Conservation (phyloP, 1,284 basidiomycete genomes). For the Athelia psychrophila region DNA sequence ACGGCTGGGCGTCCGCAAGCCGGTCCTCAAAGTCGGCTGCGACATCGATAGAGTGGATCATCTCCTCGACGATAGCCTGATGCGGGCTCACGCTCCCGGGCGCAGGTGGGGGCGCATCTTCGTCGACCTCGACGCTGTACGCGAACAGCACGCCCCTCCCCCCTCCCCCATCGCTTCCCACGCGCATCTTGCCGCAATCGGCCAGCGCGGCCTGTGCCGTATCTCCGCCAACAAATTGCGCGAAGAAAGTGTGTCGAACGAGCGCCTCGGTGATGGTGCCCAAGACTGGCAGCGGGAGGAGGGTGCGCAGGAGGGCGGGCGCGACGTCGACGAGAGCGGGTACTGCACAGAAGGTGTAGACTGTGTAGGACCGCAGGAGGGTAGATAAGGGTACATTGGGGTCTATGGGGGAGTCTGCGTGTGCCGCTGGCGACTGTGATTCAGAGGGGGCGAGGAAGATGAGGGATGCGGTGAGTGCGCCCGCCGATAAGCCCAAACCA, state of each 20-base stretch:
- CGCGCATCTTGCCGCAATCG: conserved; percentile 59
- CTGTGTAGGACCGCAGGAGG: conserved; percentile 71
- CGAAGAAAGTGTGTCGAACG: conserved; percentile 84
- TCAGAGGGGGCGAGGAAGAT: too few species aligned
- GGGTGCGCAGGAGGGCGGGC: conserved; percentile 62
- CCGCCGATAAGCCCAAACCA: too few species aligned
- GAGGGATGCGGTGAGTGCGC: too few species aligned
- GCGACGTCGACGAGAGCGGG: conserved; percentile 78
- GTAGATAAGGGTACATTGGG: conserved; percentile 29
- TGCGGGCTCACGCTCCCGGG: conserved; percentile 26
- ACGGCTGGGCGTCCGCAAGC: conserved; percentile 22
- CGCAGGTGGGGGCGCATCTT: conserved; percentile 42
- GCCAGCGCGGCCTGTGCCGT: conserved; percentile 69
- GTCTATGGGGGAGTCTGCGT: too few species aligned
- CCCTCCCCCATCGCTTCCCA: conserved; percentile 36
- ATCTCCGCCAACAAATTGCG: conserved; percentile 90
- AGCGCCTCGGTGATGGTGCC: conserved; percentile 64
- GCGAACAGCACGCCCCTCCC: conserved; percentile 75
- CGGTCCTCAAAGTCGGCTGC: conserved; percentile 77
- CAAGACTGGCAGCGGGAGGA: conserved; percentile 67
- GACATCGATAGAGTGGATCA: conserved; percentile 70
- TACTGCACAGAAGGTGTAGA: conserved; percentile 79
- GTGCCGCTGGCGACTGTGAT: too few species aligned
- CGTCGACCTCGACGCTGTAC: conserved; percentile 85
- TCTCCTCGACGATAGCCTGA: conserved; percentile 68